Evolutionary conservation across 768 basidiomycete genomes (phyloP).

Genomic region (Lyophyllum decastes): DNA sequence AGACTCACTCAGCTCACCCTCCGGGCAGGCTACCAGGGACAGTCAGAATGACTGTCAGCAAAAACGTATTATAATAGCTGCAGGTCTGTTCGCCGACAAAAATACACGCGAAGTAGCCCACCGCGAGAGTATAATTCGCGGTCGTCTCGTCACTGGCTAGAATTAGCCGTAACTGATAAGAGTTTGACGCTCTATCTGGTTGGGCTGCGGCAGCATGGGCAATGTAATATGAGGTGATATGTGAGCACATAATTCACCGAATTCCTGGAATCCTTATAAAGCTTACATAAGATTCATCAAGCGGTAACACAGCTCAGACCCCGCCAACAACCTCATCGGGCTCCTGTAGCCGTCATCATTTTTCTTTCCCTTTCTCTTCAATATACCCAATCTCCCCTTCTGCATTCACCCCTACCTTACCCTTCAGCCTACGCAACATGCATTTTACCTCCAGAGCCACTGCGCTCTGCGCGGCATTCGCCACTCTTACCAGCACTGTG

Average conservation of each 20-base stretch:
- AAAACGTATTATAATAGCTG: too few relatives aligned
- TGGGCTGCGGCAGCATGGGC: too few relatives aligned
- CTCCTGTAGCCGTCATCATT: not conserved
- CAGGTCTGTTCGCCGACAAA: not conserved
- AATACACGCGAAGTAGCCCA: constrained; percentile 50
- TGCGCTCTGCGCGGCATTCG: constrained; percentile 38
- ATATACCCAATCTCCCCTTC: not conserved
- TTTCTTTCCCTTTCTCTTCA: constrained; percentile 4
- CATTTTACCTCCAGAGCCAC: constrained; percentile 27
- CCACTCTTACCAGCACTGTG: constrained; percentile 47
- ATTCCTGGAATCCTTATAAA: not conserved
- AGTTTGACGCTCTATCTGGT: constrained; percentile 70
- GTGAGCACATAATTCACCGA: too few relatives aligned
- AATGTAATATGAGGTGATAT: too few relatives aligned
- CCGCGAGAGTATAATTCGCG: constrained; percentile 87
- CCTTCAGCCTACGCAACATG: constrained; percentile 20
- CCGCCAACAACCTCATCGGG: not conserved
- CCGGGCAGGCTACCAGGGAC: too few relatives aligned
- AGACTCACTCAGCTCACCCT: too few relatives aligned
- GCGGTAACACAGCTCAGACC: not conserved
- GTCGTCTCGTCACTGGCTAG: constrained; percentile 60
- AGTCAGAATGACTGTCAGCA: too few relatives aligned
- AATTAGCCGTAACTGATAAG: constrained; percentile 28
- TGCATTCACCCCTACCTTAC: constrained; percentile 3
- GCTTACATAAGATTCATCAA: not conserved